Conservation (phyloP, 768 basidiomycete genomes). For the Boletus pseudopeckii region DNA sequence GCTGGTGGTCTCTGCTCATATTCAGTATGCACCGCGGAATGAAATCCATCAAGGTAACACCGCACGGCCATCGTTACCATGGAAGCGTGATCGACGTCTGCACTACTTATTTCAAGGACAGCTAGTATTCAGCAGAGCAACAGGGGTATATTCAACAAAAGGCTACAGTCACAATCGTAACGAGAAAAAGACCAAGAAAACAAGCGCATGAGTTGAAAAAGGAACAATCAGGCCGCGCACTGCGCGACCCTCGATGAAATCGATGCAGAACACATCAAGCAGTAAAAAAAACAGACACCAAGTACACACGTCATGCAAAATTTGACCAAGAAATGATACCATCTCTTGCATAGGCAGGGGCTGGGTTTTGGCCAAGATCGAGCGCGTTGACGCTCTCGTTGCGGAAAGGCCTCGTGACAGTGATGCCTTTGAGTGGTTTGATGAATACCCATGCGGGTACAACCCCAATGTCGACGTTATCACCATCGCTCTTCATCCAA, state of each 20-base stretch:
- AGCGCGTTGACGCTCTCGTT: slow-evolving; percentile 49
- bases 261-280: background rate
- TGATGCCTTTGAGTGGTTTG: slow-evolving; percentile 56
- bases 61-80: background rate
- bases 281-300: background rate
- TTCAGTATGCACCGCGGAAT: too few relatives aligned
- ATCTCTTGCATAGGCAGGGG: slow-evolving; percentile 34
- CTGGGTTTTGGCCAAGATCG: slow-evolving; percentile 39
- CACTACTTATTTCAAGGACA: background rate
- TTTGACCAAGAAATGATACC: slow-evolving; percentile 61
- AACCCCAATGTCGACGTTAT: slow-evolving; percentile 61
- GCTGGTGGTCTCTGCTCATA: too few relatives aligned
- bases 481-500: slow-evolving; percentile 18
- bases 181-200: background rate
- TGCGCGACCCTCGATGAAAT: background rate
- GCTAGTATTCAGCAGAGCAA: background rate
- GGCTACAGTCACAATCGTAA: background rate
- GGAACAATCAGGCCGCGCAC: background rate
- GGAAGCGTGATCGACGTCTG: background rate
- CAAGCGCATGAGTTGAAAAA: background rate
- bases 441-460: slow-evolving; percentile 78
- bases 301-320: slow-evolving; percentile 2
- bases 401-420: slow-evolving; percentile 62
- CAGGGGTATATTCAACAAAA: background rate
- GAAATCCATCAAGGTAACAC: background rate